Base-by-base conservation (phyloP, 2,329 filamentous ascomycete genomes). In the Macroventuria anomochaeta region DNA sequence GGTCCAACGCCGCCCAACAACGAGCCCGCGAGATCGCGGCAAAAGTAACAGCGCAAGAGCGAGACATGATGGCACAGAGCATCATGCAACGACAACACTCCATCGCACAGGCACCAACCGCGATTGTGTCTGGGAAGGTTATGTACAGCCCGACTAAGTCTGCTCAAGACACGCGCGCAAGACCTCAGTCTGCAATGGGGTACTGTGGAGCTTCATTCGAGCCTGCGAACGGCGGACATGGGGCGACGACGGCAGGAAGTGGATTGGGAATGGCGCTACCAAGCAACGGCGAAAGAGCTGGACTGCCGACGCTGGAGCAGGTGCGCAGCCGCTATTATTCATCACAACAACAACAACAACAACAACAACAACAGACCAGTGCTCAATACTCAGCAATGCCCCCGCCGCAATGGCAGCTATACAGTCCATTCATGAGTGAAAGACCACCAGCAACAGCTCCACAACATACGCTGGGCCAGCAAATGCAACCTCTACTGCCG, bases 21-120 rank as follows among this genome's bases (percentile, higher is more conserved):
- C 47, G 33, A 8, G 47, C 47, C 6, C 32, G 39, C n/a, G 26
- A 43, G 25, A 25, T 50, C 3, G 47, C 47, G 12, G 25, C 39
- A 13, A 29, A 20, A 11, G 28, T 43, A 2, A 29, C 47, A 20
- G 32, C 32, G 6, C 23, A 26, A 5, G 32, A 50, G 25, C 32
- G 39, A 8, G 47, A 50, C n/a, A 23, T 12, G 5, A 31, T 38
- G 10, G 32, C 47, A 1, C 17, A 33, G n/a, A 15, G 17, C 10
- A 43, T 50, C 10, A 50, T 50, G 6, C 17, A 42, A 8, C 46
- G 31, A 3, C 46, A 34, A 6, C 37, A 34, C 6, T 17, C 37
- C 12, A 20, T 32, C 2, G 11, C 23, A 1, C 23, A 29, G 12
- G 8, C 7, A 13, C 3, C 28, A 6, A 3, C 28, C 3, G 28